A percentile compares a stretch with the other conserved stretches of the same genome.
phyloP scores from a whole-genome alignment of 805 yeast genomes.

The Saturnispora besseyi region DNA sequence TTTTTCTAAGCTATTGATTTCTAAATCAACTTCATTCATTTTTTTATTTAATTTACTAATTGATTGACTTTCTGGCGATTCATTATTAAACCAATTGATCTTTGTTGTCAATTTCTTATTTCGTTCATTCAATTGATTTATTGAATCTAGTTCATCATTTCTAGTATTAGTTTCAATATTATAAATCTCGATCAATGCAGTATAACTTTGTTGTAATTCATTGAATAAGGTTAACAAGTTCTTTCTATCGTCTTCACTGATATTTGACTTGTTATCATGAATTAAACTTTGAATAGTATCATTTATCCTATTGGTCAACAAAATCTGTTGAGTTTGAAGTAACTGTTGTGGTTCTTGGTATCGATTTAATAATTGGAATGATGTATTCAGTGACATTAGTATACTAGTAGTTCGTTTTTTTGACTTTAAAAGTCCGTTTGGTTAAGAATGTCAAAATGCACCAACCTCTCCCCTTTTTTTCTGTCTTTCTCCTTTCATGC shows the following conservation, averaged over 20 bases:
- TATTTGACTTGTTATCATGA: not conserved
- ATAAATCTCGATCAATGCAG: conserved; percentile 40
- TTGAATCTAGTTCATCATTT: not conserved
- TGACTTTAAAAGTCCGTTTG: not conserved
- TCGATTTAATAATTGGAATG: not conserved
- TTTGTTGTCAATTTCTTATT: conserved; percentile 29
- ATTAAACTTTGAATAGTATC: not conserved
- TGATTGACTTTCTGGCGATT: conserved; percentile 35
- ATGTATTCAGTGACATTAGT: not conserved
- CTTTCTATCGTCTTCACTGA: not conserved
- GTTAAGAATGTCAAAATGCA: not conserved
- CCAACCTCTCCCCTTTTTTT: not conserved
- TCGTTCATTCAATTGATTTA: conserved; percentile 30
- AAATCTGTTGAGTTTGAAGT: not conserved
- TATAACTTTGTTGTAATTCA: conserved; percentile 35
- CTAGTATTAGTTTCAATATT: conserved; percentile 25
- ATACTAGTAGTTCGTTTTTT: not conserved
- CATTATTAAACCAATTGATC: conserved; percentile 32
- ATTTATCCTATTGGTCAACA: not conserved
- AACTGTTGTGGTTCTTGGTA: not conserved
- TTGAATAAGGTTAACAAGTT: conserved; percentile 10
- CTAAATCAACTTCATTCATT: conserved; percentile 27
- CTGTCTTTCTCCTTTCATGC: not conserved
- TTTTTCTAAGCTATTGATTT: conserved; percentile 32
- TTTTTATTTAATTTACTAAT: conserved; percentile 30